A percentile compares a stretch with the other conserved stretches of the same genome.
Conservation (phyloP, 2,329 filamentous ascomycete genomes). For the Monosporascus sp. region DNA sequence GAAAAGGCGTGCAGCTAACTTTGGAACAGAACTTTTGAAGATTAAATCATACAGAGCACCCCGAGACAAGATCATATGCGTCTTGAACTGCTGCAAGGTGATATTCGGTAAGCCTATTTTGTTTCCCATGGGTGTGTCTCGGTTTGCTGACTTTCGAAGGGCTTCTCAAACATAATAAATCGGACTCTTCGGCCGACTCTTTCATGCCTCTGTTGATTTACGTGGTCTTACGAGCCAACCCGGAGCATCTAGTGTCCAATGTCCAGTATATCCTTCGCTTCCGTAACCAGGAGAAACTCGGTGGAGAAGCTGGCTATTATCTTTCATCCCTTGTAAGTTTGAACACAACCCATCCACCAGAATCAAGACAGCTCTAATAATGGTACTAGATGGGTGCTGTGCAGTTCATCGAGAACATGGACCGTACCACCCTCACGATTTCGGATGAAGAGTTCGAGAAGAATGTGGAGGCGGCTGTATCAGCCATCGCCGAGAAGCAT, state of each 20-base stretch:
- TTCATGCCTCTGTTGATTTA: conserved; percentile 96
- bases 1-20: conserved; percentile 5
- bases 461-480: conserved; percentile 95
- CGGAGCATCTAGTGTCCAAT: conserved; percentile 92
- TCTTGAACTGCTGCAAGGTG: conserved; percentile 98
- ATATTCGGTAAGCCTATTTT: conserved; percentile 70
- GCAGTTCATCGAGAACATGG: conserved; percentile 94
- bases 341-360: not conserved
- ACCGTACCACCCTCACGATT: conserved; percentile 88
- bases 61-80: conserved; percentile 95
- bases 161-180: conserved; percentile 83
- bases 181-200: conserved; percentile 90
- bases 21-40: conserved; percentile 74
- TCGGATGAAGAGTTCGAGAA: conserved; percentile 91
- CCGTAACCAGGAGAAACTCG: conserved; percentile 93
- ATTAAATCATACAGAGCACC: conserved; percentile 97
- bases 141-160: conserved; percentile 40
- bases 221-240: conserved; percentile 89
- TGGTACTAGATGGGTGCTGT: conserved; percentile 72
- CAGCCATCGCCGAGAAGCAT: conserved; percentile 89
- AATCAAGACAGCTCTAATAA: not conserved
- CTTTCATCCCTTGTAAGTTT: conserved; percentile 75
- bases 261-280: conserved; percentile 97
- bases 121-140: not conserved
- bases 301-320: conserved; percentile 97